Evolutionary conservation across 495 filamentous ascomycete genomes (phyloP), one percentile per base, ranked within the genome.

Genomic region (Elasticomyces elasticus): DNA sequence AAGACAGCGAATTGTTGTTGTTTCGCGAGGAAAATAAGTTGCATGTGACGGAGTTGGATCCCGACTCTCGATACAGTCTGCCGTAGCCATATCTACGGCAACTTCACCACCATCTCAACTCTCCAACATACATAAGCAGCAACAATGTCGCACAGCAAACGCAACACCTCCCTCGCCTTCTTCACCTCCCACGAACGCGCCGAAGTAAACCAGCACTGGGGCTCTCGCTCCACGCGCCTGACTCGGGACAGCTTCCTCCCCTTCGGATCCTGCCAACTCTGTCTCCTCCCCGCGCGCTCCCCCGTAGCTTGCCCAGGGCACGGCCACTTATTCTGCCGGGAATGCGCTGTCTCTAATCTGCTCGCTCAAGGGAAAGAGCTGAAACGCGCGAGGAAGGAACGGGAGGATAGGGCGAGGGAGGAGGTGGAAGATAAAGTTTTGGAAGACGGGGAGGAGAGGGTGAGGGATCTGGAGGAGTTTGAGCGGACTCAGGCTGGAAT

Each of bases 281-380:
- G 92, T 59, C 81, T 97, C 1, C 82, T 89, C 62, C 82, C 87
- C 5, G 85, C 90, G 20, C 81, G 83, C 17, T 76, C 86, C 26
- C 92, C 92, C 0, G 89, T 96, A 13, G 75, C 78, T 27, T 85
- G 82, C 63, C 68, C 80, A 27, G 77, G 77, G 0, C 80, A 85
- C 55, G 92, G 91, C 46, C 89, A 97, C 66, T 76, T 98, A n/a
- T 97, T 97, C 71, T 98, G 92, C 64, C 79, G 89, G 54, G 92
- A 98, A 68, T 98, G 92, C 70, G 89, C 90, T 10, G 80, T 96
- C 25, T 86, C 72, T 62, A 95, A 96, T 65, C 81, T 98, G 38
- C 76, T 98, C 0, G 79, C 87, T 5, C 92, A 98, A 69, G 79
- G 87, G 56, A 86, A 92, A 69, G 94, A 96, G 67, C 94, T 97